Evolutionary conservation across 2,329 filamentous ascomycete species (phyloP).

Genomic region (Amauroascus verrucosus): DNA sequence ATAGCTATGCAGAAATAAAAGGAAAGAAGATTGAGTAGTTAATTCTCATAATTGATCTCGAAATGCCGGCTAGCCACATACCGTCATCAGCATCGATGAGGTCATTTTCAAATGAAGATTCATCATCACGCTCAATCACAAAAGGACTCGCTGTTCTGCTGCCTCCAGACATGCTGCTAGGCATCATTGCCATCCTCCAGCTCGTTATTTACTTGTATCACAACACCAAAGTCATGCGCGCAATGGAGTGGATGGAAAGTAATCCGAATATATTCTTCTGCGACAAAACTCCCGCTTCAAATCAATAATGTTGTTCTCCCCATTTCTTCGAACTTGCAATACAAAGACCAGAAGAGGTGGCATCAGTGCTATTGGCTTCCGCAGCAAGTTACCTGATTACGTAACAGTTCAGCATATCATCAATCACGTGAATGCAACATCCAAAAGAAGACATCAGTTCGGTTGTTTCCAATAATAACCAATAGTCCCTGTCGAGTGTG

Average conservation of each 20-base stretch:
- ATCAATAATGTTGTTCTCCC: background rate
- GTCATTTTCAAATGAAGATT: constrained; percentile 56
- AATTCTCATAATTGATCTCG: background rate
- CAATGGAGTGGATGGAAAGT: background rate
- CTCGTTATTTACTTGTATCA: background rate
- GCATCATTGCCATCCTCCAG: constrained; percentile 25
- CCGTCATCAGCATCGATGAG: constrained; percentile 70
- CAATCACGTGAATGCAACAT: constrained; percentile 1
- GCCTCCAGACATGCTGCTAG: constrained; percentile 24
- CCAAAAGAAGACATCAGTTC: no score
- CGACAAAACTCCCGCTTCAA: background rate
- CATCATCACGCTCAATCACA: constrained; percentile 52
- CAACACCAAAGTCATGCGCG: constrained; percentile 1
- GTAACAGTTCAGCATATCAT: background rate
- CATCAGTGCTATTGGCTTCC: background rate
- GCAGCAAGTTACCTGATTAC: background rate
- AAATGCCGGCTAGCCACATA: constrained; percentile 12
- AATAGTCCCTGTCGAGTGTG: no score
- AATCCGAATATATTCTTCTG: background rate
- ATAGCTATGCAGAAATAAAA: constrained; percentile 52
- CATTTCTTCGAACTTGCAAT: background rate
- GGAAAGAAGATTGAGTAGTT: background rate
- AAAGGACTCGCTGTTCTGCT: constrained; percentile 37
- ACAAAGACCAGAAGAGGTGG: background rate
- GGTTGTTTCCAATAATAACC: no score